Evolutionary conservation across 2,329 filamentous ascomycete genomes (phyloP).

Genomic region (Orbilia blumenaviensis): DNA sequence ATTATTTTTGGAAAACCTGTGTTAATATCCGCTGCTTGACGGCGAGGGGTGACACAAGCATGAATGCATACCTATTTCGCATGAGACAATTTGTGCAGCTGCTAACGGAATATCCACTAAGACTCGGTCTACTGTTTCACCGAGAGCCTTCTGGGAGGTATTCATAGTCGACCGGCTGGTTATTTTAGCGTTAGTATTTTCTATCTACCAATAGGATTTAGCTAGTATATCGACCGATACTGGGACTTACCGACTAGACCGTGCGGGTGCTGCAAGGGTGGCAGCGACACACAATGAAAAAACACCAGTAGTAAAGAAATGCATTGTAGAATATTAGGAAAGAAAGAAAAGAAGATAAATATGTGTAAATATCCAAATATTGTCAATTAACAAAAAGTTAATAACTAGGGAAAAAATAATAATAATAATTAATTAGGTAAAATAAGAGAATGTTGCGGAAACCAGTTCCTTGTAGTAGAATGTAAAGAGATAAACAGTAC

Average conservation of each 20-base stretch:
- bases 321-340: slow-evolving; percentile 15
- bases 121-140: background rate
- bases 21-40: slow-evolving; percentile 11
- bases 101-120: slow-evolving; percentile 32
- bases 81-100: background rate
- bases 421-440: background rate
- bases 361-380: slow-evolving; percentile 7
- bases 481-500: background rate
- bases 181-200: background rate
- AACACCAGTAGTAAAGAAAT: slow-evolving; percentile 13
- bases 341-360: background rate
- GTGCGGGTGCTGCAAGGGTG: slow-evolving; percentile 24
- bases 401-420: background rate
- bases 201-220: background rate
- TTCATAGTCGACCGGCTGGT: background rate
- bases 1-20: background rate
- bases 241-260: slow-evolving; percentile 15
- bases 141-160: slow-evolving; percentile 15
- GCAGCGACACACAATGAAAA: slow-evolving; percentile 37
- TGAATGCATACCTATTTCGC: slow-evolving; percentile 23
- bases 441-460: background rate
- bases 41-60: background rate
- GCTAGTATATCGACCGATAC: background rate
- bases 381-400: background rate
- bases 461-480: background rate